Evolutionary conservation across 176 grass and related monocot genomes (phyloP).

Genomic region (Pontederia crassipes): DNA sequence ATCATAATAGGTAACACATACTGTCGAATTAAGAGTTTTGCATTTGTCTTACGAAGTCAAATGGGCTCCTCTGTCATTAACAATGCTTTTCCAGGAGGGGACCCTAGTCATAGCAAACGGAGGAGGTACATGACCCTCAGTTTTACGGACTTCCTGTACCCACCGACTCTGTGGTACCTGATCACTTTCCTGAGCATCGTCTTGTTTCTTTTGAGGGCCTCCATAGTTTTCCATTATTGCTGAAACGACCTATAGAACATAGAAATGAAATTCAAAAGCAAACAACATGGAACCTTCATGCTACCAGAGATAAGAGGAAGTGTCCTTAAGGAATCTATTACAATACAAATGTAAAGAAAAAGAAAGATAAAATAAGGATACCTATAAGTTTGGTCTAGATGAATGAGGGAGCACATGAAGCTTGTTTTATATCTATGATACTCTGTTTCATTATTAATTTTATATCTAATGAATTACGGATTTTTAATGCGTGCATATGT

Average conservation of each 20-base stretch:
- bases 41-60: no score
- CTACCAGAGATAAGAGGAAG: no score
- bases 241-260: conserved; percentile 56
- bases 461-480: no score
- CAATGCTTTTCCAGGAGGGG: conserved; percentile 69
- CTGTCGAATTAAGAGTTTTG: conserved; percentile 27
- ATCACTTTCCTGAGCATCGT: conserved; percentile 1
- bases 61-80: conserved; percentile 47
- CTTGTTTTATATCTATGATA: no score
- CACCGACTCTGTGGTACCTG: conserved; percentile 28
- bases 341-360: not conserved
- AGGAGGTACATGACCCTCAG: conserved; percentile 34
- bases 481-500: no score
- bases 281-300: conserved; percentile 1
- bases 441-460: no score
- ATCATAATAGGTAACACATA: conserved; percentile 21
- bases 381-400: no score
- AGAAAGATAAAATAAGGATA: no score
- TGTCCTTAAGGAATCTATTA: not conserved
- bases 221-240: conserved; percentile 79
- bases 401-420: no score
- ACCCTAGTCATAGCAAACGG: conserved; percentile 38
- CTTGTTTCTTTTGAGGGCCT: conserved; percentile 26
- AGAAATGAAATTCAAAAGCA: conserved; percentile 5
- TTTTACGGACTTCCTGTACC: conserved; percentile 49